These are phyloP conservation scores for Saccharomycopsis malanga DNA, from an alignment of 805 yeast genomes.

Conservation along the genomic window DNA sequence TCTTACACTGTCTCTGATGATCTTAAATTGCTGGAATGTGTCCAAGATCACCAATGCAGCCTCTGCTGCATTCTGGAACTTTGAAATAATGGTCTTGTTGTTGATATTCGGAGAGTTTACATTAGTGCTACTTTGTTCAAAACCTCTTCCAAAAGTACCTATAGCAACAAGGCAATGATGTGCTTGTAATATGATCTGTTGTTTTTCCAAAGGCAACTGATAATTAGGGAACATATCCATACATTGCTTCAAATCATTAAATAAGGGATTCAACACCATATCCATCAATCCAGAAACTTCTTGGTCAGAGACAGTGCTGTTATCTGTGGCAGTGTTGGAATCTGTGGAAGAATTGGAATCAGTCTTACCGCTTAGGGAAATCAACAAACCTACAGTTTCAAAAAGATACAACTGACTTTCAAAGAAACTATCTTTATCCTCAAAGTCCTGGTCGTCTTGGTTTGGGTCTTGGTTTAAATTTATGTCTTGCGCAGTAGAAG, in stretches of 20 bases:
- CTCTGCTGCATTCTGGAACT: constrained; percentile 65
- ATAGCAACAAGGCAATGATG: constrained; percentile 85
- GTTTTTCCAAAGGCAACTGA: constrained; percentile 31
- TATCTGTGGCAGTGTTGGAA: background rate
- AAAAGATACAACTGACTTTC: constrained; percentile 75
- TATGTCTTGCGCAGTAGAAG: constrained; percentile 25
- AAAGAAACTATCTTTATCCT: constrained; percentile 49
- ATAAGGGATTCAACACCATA: constrained; percentile 66
- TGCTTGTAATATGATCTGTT: constrained; percentile 55
- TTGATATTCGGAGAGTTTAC: background rate
- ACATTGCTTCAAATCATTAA: constrained; percentile 60
- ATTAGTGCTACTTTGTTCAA: constrained; percentile 39
- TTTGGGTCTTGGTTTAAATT: constrained; percentile 24
- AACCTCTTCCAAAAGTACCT: constrained; percentile 85
- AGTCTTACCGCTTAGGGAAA: constrained; percentile 37
- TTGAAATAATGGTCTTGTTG: constrained; percentile 31
- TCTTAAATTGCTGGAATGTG: constrained; percentile 55
- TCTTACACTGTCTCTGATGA: constrained; percentile 77
- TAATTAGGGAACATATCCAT: constrained; percentile 37
- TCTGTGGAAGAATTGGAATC: constrained; percentile 17
- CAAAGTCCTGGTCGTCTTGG: constrained; percentile 41
- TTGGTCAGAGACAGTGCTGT: background rate
- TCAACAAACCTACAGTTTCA: constrained; percentile 78
- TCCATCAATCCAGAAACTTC: constrained; percentile 39
- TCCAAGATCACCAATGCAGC: constrained; percentile 81